Base-by-base conservation (phyloP, 331 rosid genomes). In the Prunus yedoensis region DNA sequence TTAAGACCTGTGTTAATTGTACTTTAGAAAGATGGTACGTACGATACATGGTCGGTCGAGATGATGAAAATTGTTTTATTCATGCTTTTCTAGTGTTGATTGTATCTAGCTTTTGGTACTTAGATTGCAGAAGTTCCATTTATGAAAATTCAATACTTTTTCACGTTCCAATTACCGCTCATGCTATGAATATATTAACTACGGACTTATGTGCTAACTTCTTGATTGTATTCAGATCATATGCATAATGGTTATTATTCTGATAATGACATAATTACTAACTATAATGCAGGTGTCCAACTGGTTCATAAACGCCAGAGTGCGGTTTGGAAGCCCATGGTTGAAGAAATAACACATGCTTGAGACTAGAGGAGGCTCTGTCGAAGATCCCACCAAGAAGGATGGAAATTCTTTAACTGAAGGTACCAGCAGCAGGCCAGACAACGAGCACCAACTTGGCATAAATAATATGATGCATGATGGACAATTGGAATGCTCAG, bases 321-420 rank as follows among this genome's bases (percentile, higher is more conserved):
- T 95, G 41, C 96, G 99, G 88, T 95, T 14, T 95, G 99, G 99
- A 95, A 95, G 78, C 97, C 99, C 2, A 92, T 95, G 99, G 99
- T 95, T 59, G 99, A 95, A 74, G 99, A 95, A 84, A 91, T 95
- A n/a, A 81, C 97, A 95, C 86, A 85, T 60, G 81, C 97, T 95
- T 0, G 99, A 95, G 73, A 88, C 93, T 8, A 85, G 85, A 79
- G 92, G 87, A 78, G 92, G 88, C 79, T 17, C 74, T 43, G 62
- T 80, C 2, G 85, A 79, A 60, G 78, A 66, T 20, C 30, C 72
- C 16, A 67, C 59, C 62, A 70, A 30, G 16, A 80, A 74, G 9
- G 89, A 81, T 47, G 83, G 62, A 51, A 67, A 81, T 21, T 71
- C 68, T 54, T 72, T 70, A 25, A 65, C 65, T 0, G 89, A 81